Evolutionary conservation across 176 grass and related monocot species (phyloP).

Genomic region (sorghum (Sorghum bicolor)): Sorghum_bicolor_NCBIv3 NC_012878.2:8924001-8924500

Average conservation of each 20-base stretch:
- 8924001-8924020: background rate
- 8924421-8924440: constrained; percentile 50
- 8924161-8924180: background rate
- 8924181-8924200: too few relatives aligned
- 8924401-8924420: constrained; percentile 66
- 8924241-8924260: constrained; percentile 22
- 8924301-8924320: constrained; percentile 42
- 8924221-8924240: constrained; percentile 35
- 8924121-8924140: background rate
- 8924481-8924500: constrained; percentile 55
- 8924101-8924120: background rate
- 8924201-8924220: background rate
- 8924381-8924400: constrained; percentile 58
- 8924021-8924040: background rate
- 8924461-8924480: constrained; percentile 56
- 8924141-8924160: constrained; percentile 3
- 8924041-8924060: too few relatives aligned
- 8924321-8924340: constrained; percentile 50
- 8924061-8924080: too few relatives aligned
- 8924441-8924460: constrained; percentile 42
- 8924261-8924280: constrained; percentile 50
- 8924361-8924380: constrained; percentile 30
- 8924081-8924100: background rate
- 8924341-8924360: constrained; percentile 51
- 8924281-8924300: constrained; percentile 33